Percentiles rank a stretch among this genome's conserved stretches.
Conservation (phyloP, 805 yeast genomes). For the Saccharomycopsis malanga region DNA sequence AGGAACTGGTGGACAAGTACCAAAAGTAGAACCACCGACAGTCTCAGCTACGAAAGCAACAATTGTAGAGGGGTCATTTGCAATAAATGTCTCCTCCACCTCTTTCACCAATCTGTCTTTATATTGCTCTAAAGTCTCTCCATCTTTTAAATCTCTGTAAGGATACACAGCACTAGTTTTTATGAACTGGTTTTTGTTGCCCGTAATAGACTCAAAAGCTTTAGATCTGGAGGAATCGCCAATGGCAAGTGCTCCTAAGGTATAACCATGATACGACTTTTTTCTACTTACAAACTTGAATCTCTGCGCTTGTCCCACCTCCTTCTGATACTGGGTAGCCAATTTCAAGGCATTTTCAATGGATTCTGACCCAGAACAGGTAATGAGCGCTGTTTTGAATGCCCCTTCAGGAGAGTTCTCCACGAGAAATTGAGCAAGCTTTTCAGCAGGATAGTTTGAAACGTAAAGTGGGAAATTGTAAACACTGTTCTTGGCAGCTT, state of each 20-base stretch:
- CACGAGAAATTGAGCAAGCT: conserved; percentile 36
- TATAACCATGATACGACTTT: conserved; percentile 44
- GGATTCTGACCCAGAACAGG: conserved; percentile 63
- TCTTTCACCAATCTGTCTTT: conserved; percentile 32
- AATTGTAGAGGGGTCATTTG: conserved; percentile 38
- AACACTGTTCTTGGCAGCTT: conserved; percentile 31
- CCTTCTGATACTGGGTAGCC: conserved; percentile 41
- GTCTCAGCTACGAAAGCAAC: conserved; percentile 40
- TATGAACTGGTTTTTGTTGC: conserved; percentile 25
- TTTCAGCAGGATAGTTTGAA: conserved; percentile 36
- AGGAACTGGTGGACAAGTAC: conserved; percentile 38
- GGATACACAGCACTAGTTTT: conserved; percentile 32
- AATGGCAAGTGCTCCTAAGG: conserved; percentile 39
- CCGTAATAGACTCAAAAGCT: conserved; percentile 28
- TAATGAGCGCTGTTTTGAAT: conserved; percentile 38
- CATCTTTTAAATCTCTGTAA: conserved; percentile 28
- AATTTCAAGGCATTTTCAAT: conserved; percentile 61
- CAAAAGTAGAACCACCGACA: conserved; percentile 41
- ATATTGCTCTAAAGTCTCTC: conserved; percentile 37
- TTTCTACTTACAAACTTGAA: conserved; percentile 37
- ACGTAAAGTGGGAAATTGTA: conserved; percentile 33
- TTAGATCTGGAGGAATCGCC: conserved; percentile 33
- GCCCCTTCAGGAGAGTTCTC: conserved; percentile 34
- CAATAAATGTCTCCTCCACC: conserved; percentile 36
- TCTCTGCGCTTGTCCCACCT: conserved; percentile 37